A percentile compares a stretch with the other conserved stretches of the same genome.
These are phyloP conservation scores for Strigomonas galati DNA, from an alignment of 208 protist genomes.

Conservation along the genomic window DNA sequence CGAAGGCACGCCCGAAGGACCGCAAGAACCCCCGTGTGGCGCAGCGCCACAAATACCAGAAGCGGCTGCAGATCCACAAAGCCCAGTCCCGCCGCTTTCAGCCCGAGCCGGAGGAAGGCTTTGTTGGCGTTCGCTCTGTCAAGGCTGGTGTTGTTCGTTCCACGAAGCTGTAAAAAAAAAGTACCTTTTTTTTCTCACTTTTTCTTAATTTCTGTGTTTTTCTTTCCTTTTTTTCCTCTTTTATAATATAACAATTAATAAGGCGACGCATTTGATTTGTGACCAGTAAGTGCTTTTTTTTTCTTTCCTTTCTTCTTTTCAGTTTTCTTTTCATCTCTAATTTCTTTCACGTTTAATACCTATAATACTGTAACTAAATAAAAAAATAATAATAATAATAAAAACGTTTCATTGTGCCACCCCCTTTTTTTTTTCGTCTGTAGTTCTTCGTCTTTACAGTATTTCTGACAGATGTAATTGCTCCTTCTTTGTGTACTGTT, in stretches of 20 bases:
- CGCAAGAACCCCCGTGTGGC: conserved; percentile 87
- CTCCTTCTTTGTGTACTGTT: no score
- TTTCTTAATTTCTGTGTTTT: not conserved
- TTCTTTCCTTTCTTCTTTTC: conserved; percentile 5
- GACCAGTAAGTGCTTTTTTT: conserved; percentile 1
- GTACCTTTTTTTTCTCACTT: conserved; percentile 3
- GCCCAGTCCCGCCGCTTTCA: conserved; percentile 67
- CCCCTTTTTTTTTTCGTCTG: conserved; percentile 12
- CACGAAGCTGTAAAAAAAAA: conserved; percentile 24
- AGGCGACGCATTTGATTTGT: no score
- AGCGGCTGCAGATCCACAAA: conserved; percentile 82
- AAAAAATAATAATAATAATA: not conserved
- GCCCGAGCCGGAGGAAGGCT: conserved; percentile 82
- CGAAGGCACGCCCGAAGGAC: conserved; percentile 84
- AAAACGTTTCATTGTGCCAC: not conserved
- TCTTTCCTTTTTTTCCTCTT: not conserved
- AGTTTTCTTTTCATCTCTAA: conserved; percentile 7
- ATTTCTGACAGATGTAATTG: no score
- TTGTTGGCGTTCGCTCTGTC: conserved; percentile 66
- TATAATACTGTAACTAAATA: not conserved
- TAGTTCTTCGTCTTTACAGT: conserved; percentile 3
- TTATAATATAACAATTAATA: not conserved
- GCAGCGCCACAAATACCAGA: conserved; percentile 87
- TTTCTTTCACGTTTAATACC: conserved; percentile 12
- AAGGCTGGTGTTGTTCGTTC: conserved; percentile 73